Conservation (phyloP, 208 protist genomes). For the Tritrichomonas foetus region DNA sequence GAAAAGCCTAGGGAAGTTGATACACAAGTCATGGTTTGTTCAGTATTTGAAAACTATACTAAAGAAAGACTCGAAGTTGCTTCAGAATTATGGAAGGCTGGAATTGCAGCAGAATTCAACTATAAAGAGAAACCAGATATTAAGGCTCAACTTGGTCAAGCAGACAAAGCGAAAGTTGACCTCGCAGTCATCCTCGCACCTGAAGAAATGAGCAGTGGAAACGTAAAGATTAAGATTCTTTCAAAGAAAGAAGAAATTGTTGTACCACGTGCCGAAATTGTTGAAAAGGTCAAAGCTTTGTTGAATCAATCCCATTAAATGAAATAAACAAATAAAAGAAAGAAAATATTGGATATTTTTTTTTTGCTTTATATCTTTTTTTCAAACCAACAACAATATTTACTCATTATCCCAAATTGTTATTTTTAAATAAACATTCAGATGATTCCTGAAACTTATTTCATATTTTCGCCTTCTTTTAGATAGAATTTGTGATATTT, state of each 20-base stretch:
- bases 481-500: too few species aligned
- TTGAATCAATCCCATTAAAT: too few species aligned
- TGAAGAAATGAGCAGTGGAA: slow-evolving; percentile 59
- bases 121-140: slow-evolving; percentile 62
- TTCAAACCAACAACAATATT: too few species aligned
- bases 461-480: too few species aligned
- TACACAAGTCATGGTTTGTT: slow-evolving; percentile 62
- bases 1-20: slow-evolving; percentile 44
- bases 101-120: slow-evolving; percentile 56
- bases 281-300: not conserved
- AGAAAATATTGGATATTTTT: too few species aligned
- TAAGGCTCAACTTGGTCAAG: slow-evolving; percentile 55
- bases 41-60: slow-evolving; percentile 48
- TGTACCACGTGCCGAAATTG: not conserved
- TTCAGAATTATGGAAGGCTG: slow-evolving; percentile 60
- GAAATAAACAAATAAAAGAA: too few species aligned
- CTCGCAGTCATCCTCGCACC: slow-evolving; percentile 64
- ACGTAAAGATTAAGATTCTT: slow-evolving; percentile 63
- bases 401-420: too few species aligned
- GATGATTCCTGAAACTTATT: too few species aligned
- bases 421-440: too few species aligned
- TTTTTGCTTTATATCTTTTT: too few species aligned
- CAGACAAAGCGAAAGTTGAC: slow-evolving; percentile 51
- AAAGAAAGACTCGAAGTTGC: slow-evolving; percentile 59
- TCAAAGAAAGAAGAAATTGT: not conserved